Conservation (phyloP, 2,329 filamentous ascomycete species). For the Falciphora oryzae region DNA sequence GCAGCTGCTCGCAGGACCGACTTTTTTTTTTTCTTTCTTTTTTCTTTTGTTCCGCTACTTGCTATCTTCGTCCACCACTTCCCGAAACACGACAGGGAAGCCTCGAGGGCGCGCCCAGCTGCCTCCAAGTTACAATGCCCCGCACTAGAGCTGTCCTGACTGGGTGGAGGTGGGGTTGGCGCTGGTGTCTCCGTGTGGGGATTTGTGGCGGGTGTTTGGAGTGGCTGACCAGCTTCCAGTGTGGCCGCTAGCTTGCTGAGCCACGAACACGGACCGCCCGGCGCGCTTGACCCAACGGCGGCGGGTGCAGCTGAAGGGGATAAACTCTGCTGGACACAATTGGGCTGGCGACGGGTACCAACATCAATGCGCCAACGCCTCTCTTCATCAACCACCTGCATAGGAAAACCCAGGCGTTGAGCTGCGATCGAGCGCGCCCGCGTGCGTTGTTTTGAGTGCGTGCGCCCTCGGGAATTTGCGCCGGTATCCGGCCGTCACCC, state of each 20-base stretch:
- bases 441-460: not conserved
- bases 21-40: not conserved
- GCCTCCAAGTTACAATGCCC: not conserved
- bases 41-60: not conserved
- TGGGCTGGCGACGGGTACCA: not conserved
- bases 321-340: not conserved
- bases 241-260: not conserved
- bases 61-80: not conserved
- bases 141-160: not conserved
- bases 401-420: not conserved
- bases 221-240: not conserved
- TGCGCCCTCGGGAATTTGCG: not conserved
- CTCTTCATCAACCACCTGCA: not conserved
- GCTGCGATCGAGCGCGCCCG: not conserved
- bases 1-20: not conserved
- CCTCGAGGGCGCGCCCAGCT: not conserved
- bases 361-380: not conserved
- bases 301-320: not conserved
- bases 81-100: not conserved
- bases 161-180: not conserved
- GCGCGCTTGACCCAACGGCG: not conserved
- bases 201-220: not conserved
- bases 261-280: not conserved
- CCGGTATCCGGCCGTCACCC: slow-evolving; percentile 2
- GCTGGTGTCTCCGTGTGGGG: no score